Conservation (phyloP, 2,329 filamentous ascomycete genomes). For the Plectosphaerella plurivora region DNA sequence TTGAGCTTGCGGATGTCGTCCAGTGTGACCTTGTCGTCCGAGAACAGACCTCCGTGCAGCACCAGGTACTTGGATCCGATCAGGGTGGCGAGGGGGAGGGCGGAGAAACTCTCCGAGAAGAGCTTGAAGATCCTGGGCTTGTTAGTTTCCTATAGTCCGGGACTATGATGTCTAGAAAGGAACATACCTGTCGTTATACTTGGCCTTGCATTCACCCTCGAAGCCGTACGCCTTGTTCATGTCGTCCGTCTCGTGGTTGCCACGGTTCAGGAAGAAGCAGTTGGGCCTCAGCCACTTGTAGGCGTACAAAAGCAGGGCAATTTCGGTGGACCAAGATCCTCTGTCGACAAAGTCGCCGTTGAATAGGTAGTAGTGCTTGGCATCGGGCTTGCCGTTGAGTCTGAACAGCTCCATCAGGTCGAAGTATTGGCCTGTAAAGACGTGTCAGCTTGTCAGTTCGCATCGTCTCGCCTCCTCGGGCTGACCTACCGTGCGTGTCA, state of each 20-base stretch:
- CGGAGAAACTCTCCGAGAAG: constrained; percentile 97
- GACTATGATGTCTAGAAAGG: not conserved
- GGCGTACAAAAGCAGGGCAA: constrained; percentile 86
- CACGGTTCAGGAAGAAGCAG: constrained; percentile 91
- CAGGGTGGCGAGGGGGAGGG: constrained; percentile 84
- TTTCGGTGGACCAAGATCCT: constrained; percentile 97
- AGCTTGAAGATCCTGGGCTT: constrained; percentile 75
- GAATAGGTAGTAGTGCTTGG: constrained; percentile 92
- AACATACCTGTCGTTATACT: constrained; percentile 77
- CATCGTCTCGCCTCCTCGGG: not conserved
- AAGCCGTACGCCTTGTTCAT: constrained; percentile 99
- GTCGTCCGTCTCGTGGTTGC: constrained; percentile 98
- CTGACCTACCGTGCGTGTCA: constrained; percentile 79
- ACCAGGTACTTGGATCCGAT: constrained; percentile 89
- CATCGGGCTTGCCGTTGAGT: constrained; percentile 77
- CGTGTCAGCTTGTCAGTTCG: constrained; percentile 13
- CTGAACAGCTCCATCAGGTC: constrained; percentile 95
- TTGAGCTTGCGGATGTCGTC: constrained; percentile 94
- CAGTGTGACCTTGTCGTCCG: constrained; percentile 84
- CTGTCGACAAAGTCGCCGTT: constrained; percentile 98
- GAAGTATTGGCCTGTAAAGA: constrained; percentile 80
- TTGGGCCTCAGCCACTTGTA: constrained; percentile 94
- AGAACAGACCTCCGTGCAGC: constrained; percentile 92
- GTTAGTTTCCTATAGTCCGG: constrained; percentile 10
- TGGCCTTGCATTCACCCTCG: constrained; percentile 95